phyloP scores from a whole-genome alignment of 306 rosid species.

The Cucurbita argyrosperma region DNA sequence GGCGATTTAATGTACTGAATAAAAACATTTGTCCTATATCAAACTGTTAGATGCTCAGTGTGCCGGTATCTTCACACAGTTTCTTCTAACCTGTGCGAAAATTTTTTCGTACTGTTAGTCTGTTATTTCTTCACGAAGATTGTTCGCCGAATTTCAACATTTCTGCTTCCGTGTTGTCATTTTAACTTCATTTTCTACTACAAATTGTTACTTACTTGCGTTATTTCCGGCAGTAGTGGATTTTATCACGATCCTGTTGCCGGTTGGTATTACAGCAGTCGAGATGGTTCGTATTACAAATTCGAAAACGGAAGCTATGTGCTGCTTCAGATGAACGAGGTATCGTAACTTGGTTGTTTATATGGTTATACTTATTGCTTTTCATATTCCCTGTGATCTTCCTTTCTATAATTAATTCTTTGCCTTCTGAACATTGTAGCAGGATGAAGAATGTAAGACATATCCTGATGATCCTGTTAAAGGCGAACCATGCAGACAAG shows the following conservation, averaged over 20 bases:
- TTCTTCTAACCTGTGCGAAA: background rate
- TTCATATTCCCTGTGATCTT: background rate
- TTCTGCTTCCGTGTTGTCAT: background rate
- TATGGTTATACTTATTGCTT: background rate
- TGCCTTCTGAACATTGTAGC: background rate
- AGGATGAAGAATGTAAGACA: constrained; percentile 28
- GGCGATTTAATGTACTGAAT: background rate
- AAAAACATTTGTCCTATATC: background rate
- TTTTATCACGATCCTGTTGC: constrained; percentile 80
- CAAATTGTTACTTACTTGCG: background rate
- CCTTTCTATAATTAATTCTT: background rate
- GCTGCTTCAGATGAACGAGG: constrained; percentile 36
- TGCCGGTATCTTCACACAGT: background rate
- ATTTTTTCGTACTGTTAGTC: background rate
- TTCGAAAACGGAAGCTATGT: constrained; percentile 77
- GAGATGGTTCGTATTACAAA: constrained; percentile 58
- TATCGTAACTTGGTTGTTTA: background rate
- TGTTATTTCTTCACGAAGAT: background rate
- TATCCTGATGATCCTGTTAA: constrained; percentile 13
- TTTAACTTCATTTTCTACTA: background rate
- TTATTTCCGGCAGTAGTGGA: constrained; percentile 50
- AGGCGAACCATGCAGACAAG: constrained; percentile 7
- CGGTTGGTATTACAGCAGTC: constrained; percentile 76
- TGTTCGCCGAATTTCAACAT: background rate
- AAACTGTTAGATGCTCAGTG: background rate